Conservation (phyloP, 2,329 filamentous ascomycete species). For the Clarireedia hainanense region DNA sequence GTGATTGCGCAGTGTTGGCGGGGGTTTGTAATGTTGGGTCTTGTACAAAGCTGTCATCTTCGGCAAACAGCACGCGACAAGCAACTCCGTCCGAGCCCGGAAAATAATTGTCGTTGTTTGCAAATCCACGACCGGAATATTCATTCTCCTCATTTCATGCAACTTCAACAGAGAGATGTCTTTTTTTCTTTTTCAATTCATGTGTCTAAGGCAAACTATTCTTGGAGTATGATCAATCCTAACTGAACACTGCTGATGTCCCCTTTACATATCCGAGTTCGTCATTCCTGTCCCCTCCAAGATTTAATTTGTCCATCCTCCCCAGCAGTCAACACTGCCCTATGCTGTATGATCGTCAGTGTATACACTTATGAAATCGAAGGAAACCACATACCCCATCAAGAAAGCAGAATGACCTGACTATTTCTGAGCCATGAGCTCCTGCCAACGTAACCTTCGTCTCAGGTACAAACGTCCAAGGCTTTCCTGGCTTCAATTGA, state of each 20-base stretch:
- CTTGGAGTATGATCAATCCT: too few species aligned
- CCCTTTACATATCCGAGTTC: not conserved
- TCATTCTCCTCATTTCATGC: too few species aligned
- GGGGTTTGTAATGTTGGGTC: slow-evolving; percentile 12
- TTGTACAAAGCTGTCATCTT: slow-evolving; percentile 23
- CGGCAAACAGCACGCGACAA: slow-evolving; percentile 9
- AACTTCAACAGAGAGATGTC: not conserved
- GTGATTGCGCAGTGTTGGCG: slow-evolving; percentile 11
- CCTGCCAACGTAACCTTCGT: slow-evolving; percentile 52
- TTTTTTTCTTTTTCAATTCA: too few species aligned
- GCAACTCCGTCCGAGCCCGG: not conserved
- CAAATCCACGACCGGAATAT: not conserved
- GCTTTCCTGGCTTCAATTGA: slow-evolving; percentile 44
- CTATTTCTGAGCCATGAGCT: slow-evolving; percentile 56
- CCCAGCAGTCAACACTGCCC: slow-evolving; percentile 32
- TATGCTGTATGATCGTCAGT: slow-evolving; percentile 18
- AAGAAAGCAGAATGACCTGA: slow-evolving; percentile 56
- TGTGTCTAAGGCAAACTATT: too few species aligned
- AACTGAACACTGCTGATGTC: not conserved
- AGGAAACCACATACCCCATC: slow-evolving; percentile 39
- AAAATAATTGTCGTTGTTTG: not conserved
- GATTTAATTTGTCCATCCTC: slow-evolving; percentile 34
- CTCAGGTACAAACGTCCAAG: slow-evolving; percentile 48
- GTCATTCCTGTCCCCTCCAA: slow-evolving; percentile 28
- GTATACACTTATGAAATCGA: not conserved